phyloP scores from a whole-genome alignment of 768 basidiomycete genomes.

The Russula dissimulans region DNA sequence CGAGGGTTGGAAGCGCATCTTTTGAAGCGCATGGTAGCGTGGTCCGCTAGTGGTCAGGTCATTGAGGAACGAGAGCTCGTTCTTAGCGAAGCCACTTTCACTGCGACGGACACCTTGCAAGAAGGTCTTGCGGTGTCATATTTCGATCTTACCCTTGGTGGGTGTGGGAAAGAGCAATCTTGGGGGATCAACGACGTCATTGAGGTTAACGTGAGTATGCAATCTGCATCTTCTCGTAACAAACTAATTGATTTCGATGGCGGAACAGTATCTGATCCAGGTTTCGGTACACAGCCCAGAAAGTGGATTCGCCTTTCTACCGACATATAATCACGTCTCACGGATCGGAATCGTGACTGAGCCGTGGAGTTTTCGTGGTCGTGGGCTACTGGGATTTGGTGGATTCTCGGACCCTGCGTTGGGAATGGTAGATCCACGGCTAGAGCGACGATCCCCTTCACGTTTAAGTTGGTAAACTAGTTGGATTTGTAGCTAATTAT shows the following conservation, averaged over 20 bases:
- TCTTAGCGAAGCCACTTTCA: conserved; percentile 21
- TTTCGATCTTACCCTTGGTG: conserved; percentile 31
- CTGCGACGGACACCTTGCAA: conserved; percentile 26
- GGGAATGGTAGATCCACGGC: conserved; percentile 24
- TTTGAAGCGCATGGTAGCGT: conserved; percentile 29
- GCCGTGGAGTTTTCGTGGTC: conserved; percentile 29
- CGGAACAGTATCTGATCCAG: conserved; percentile 32
- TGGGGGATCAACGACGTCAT: conserved; percentile 30
- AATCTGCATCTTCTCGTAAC: not conserved
- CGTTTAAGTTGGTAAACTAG: too few relatives aligned
- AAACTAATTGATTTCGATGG: not conserved
- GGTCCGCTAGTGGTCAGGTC: conserved; percentile 22
- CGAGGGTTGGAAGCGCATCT: conserved; percentile 30
- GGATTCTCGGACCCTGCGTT: conserved; percentile 35
- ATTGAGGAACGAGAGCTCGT: conserved; percentile 25
- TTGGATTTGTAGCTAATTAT: too few relatives aligned
- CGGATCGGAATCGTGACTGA: conserved; percentile 33
- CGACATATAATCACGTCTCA: conserved; percentile 31
- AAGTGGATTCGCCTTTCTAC: conserved; percentile 26
- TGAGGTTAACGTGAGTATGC: conserved; percentile 23
- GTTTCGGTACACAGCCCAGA: conserved; percentile 28
- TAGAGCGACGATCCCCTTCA: conserved; percentile 2
- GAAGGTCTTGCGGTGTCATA: conserved; percentile 31
- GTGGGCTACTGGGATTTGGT: conserved; percentile 31
- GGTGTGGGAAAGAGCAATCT: conserved; percentile 29